Evolutionary conservation across 176 grass and related monocot species (phyloP).

Genomic region (Aegilops longissima): DNA sequence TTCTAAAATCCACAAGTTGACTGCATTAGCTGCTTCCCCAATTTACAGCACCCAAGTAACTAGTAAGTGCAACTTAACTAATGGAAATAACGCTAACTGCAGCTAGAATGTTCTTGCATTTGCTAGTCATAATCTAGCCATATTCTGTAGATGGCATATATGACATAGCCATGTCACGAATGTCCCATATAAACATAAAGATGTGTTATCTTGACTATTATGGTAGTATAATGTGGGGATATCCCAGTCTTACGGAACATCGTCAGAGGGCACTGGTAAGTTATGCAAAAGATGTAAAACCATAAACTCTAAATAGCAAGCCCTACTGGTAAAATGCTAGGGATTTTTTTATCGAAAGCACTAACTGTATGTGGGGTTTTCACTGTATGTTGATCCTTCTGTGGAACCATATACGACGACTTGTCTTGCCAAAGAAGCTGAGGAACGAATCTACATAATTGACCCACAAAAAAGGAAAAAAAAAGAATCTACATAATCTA

Average conservation of each 20-base stretch:
- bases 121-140: not conserved
- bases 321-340: not conserved
- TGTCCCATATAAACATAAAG: not conserved
- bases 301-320: not conserved
- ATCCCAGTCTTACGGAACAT: not conserved
- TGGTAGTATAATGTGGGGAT: not conserved
- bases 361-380: not conserved
- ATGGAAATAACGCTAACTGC: not conserved
- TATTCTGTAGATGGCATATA: constrained; percentile 2
- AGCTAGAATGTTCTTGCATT: not conserved
- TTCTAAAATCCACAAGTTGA: not conserved
- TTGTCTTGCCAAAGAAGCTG: not conserved
- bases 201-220: not conserved
- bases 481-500: not conserved
- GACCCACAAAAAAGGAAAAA: no score
- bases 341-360: not conserved
- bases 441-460: not conserved
- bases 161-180: not conserved
- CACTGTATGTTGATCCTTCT: not conserved
- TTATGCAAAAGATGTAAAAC: not conserved
- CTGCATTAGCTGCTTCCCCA: not conserved
- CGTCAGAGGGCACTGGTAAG: not conserved
- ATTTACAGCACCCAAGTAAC: not conserved
- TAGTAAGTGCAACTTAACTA: not conserved
- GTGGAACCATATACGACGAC: not conserved